Base-by-base conservation (phyloP, 352 stramenopile species). In the Pythium phragmiticola region DNA sequence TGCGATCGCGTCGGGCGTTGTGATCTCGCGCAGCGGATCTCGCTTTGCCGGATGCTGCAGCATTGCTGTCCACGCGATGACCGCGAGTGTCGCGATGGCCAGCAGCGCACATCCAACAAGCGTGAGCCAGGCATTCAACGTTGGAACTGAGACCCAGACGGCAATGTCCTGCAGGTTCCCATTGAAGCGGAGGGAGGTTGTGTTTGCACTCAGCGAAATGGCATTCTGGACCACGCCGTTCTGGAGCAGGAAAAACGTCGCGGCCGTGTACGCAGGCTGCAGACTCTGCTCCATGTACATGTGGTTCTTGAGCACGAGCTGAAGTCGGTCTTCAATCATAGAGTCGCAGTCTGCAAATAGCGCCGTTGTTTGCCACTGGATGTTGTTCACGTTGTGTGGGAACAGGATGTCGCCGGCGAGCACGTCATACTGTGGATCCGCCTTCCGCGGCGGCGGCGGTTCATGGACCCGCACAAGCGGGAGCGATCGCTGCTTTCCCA, bases 281-380 rank as follows among this genome's bases (percentile, higher is more conserved):
- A 61, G 45, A 19, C 55, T 36, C 16, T 61, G 55, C n/a, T 61
- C 55, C 19, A 52, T 61, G 42, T 45, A 61, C 28, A 46, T 16
- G 55, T 61, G 55, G 55, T 61, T 61, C 12, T 61, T 45, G 41
- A 61, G 3, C n/a, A 45, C 17, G 11, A 36, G 13, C 9, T 45
- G 33, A 0, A 61, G 17, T 0, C 42, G 41, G 13, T 50, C 42
- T 36, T 61, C 55, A 4, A 41, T 21, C n/a, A 58, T 26, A 9
- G 7, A 5, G 36, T 48, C 11, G 11, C 26, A 30, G 26, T 5
- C 26, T 30, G 26, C 26, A 30, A 30, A 36, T 19, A 49, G 19
- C 19, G 26, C 14, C 36, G 7, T 21, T 2, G 16, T 37, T 21
- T n/a, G 21, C 55, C 55, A 61, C 8, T 52, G 12, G 16, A 61